Base-by-base conservation (phyloP, 805 yeast genomes). In the Blastobotrys chiropterorum region DNA sequence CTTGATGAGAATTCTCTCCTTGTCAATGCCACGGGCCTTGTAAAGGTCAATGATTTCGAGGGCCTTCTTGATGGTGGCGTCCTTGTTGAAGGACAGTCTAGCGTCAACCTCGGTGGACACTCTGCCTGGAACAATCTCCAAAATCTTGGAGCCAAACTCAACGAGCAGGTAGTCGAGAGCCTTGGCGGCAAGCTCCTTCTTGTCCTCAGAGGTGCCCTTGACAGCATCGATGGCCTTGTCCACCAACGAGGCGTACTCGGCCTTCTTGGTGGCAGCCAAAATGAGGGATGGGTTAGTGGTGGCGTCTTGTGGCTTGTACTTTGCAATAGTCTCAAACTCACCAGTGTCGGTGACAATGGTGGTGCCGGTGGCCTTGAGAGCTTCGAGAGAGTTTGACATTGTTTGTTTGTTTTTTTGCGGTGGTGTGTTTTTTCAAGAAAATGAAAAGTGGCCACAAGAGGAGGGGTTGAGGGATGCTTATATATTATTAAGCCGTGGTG, bases 81-180 rank as follows among this genome's bases (percentile, higher is more conserved):
- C 86, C 72, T 85, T 94, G 80, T 94, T 90, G 71, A 90, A 94
- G 40, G 98, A 92, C 66, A 94, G 82, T 75, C 97, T 88, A 55
- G 99, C 99, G 68, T 94, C 99, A 56, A 94, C 98, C 78, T 94
- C 99, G 57, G 99, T 94, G 54, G 97, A 90, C 54, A 94, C 99
- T 77, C 98, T 86, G 67, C 99, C 99, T 62, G 99, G 99, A 51
- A 94, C 97, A 68, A 94, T 88, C 68, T 81, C 79, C 68, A 94
- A 79, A 68, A 94, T 94, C 75, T 87, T 90, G 67, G 81, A 79
- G 74, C 99, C 99, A 71, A 94, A 94, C 75, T 90, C 98, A 59
- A 94, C 96, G 66, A 94, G 81, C 65, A 94, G 77, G 73, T 87
- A 79, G 77, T 94, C 99, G 62, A 92, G 80, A 47, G 99, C 97